These are phyloP conservation scores for Trichoderma sp. DNA, from an alignment of 2,329 filamentous ascomycete species.

Conservation along the genomic window DNA sequence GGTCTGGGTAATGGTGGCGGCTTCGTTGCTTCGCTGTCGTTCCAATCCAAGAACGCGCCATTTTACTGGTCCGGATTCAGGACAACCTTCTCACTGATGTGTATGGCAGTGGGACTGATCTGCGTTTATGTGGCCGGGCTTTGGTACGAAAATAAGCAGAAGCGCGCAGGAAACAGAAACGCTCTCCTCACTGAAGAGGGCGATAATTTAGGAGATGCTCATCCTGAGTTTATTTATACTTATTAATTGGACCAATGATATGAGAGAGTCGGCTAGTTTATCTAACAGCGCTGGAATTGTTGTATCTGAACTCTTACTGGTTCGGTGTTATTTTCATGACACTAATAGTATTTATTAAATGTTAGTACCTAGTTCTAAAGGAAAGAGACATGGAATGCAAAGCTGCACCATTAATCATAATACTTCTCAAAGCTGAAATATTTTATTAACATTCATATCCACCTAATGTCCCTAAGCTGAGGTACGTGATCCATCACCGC, in stretches of 20 bases:
- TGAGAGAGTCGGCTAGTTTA: neutral
- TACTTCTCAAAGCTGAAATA: neutral
- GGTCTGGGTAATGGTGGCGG: constrained; percentile 17
- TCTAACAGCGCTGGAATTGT: neutral
- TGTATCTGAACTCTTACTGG: too few relatives aligned
- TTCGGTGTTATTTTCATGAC: neutral
- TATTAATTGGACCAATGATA: neutral
- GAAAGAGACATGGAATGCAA: neutral
- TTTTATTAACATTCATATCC: neutral
- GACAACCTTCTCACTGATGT: constrained; percentile 15
- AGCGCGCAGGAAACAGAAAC: neutral
- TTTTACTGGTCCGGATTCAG: constrained; percentile 18
- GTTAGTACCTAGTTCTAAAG: neutral
- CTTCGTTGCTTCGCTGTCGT: constrained; percentile 19
- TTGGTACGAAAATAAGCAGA: constrained; percentile 17
- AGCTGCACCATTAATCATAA: neutral
- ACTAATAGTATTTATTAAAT: neutral
- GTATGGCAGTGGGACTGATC: constrained; percentile 10
- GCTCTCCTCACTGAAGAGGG: constrained; percentile 5
- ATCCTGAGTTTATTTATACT: constrained; percentile 18
- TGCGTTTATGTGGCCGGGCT: constrained; percentile 10
- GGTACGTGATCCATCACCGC: neutral
- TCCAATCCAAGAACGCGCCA: neutral
- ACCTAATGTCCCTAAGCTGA: neutral
- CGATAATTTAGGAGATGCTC: constrained; percentile 17